Conservation (phyloP, 2,329 filamentous ascomycete genomes). For the Arthrobotrys sphaeroides region DNA sequence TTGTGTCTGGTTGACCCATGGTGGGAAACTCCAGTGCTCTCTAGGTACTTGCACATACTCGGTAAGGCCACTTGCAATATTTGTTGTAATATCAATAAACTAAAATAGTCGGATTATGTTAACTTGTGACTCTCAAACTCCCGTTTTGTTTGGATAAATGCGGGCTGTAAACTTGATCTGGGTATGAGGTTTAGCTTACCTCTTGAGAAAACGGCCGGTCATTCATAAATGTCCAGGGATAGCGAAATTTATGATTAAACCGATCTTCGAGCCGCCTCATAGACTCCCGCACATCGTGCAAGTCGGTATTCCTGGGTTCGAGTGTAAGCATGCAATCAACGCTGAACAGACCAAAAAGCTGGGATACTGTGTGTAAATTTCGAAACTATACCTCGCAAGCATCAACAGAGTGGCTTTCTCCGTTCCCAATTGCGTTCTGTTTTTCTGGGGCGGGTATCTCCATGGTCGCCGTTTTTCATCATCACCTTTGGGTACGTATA, state of each 20-base stretch:
- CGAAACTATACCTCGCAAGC: conserved; percentile 54
- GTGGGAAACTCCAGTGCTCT: conserved; percentile 55
- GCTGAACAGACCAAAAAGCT: not conserved
- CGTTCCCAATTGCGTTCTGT: conserved; percentile 38
- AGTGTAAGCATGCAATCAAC: not conserved
- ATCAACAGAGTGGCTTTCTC: conserved; percentile 57
- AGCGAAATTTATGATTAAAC: conserved; percentile 56
- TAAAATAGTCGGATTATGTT: not conserved
- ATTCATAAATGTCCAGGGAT: conserved; percentile 58
- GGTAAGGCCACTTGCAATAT: conserved; percentile 55
- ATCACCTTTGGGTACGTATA: too few relatives aligned
- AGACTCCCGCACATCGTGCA: conserved; percentile 51
- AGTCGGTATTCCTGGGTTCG: conserved; percentile 52
- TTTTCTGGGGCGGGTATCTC: not conserved
- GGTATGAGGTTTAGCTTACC: conserved; percentile 49
- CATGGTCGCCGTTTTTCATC: conserved; percentile 16
- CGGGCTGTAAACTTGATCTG: too few relatives aligned
- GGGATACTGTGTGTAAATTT: too few relatives aligned
- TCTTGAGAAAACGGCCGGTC: conserved; percentile 56
- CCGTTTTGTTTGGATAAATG: too few relatives aligned
- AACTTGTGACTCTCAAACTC: too few relatives aligned
- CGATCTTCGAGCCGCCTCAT: conserved; percentile 57
- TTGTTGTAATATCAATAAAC: conserved; percentile 56
- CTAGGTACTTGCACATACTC: conserved; percentile 55
- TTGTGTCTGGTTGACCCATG: conserved; percentile 51